A percentile compares a stretch with the other conserved stretches of the same genome.
phyloP scores from a whole-genome alignment of 2,329 filamentous ascomycete genomes.

The Aspergillus ustus region DNA sequence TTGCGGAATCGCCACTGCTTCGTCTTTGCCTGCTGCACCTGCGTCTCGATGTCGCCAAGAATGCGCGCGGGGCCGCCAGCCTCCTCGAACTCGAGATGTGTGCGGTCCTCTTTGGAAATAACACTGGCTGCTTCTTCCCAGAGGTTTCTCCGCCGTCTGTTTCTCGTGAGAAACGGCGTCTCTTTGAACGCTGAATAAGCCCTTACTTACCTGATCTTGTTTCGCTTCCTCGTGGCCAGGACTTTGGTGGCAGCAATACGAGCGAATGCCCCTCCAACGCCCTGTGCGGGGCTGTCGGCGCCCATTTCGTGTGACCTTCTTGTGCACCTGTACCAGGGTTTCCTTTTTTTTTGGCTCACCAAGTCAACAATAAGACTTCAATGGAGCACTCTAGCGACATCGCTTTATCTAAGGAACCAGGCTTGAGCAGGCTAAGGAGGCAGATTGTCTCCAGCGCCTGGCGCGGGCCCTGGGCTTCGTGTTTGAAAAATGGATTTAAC shows the following conservation, averaged over 20 bases:
- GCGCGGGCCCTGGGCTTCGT: not conserved
- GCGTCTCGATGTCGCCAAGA: slow-evolving; percentile 1
- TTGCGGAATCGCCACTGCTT: not conserved
- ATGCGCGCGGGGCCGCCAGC: not conserved
- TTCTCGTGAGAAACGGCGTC: not conserved
- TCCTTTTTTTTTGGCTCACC: too few relatives aligned
- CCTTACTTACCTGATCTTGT: not conserved
- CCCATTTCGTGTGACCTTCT: not conserved
- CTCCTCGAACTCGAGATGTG: not conserved
- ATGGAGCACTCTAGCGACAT: not conserved
- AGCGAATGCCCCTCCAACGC: not conserved
- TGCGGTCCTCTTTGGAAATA: not conserved
- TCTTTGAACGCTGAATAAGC: not conserved
- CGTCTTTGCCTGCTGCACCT: not conserved
- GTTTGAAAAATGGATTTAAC: not conserved
- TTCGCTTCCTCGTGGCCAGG: not conserved
- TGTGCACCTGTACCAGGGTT: not conserved
- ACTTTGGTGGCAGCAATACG: not conserved
- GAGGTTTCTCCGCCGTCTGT: not conserved
- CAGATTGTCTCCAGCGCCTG: not conserved
- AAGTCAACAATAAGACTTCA: not conserved
- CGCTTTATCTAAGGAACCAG: not conserved
- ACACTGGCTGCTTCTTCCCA: not conserved
- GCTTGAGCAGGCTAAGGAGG: not conserved
- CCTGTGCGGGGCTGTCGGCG: not conserved